A percentile compares a stretch with the other conserved stretches of the same genome.
Evolutionary conservation across 257 asterid genomes (phyloP).

Genomic region (Forsythia viridissima): DNA sequence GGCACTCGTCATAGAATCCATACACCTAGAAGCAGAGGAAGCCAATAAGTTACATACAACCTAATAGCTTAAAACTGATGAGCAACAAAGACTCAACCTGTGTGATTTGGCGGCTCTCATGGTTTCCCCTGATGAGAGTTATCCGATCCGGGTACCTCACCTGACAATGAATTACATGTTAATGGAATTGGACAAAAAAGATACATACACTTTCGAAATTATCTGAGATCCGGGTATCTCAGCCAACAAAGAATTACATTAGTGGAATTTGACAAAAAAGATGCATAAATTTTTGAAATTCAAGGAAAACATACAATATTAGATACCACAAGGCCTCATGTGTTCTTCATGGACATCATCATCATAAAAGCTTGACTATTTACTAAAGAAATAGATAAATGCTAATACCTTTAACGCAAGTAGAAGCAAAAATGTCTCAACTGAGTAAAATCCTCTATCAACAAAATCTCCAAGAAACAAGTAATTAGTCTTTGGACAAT

Average conservation of each 20-base stretch:
- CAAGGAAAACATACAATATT: slow-evolving; percentile 1
- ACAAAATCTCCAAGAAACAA: slow-evolving; percentile 98
- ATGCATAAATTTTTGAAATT: not conserved
- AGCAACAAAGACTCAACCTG: slow-evolving; percentile 59
- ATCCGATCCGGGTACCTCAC: slow-evolving; percentile 97
- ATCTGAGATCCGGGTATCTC: slow-evolving; percentile 71
- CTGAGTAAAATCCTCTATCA: slow-evolving; percentile 96
- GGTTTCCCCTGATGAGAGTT: slow-evolving; percentile 95
- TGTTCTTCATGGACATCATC: not conserved
- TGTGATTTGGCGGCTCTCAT: slow-evolving; percentile 97
- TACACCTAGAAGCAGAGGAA: slow-evolving; percentile 64
- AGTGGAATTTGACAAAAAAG: slow-evolving; percentile 14
- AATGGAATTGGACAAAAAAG: slow-evolving; percentile 12
- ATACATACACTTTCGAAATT: not conserved
- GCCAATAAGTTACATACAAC: slow-evolving; percentile 16
- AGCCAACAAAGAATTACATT: slow-evolving; percentile 55
- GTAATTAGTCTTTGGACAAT: slow-evolving; percentile 92
- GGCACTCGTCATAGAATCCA: slow-evolving; percentile 98
- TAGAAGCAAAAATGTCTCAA: slow-evolving; percentile 92
- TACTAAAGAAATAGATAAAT: slow-evolving; percentile 11
- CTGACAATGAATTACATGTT: slow-evolving; percentile 45
- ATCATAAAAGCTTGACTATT: not conserved
- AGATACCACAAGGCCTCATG: slow-evolving; percentile 7
- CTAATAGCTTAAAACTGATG: slow-evolving; percentile 21
- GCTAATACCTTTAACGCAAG: slow-evolving; percentile 83